Conservation (phyloP, 129 eudicot species). For the Lonicera japonica region DNA sequence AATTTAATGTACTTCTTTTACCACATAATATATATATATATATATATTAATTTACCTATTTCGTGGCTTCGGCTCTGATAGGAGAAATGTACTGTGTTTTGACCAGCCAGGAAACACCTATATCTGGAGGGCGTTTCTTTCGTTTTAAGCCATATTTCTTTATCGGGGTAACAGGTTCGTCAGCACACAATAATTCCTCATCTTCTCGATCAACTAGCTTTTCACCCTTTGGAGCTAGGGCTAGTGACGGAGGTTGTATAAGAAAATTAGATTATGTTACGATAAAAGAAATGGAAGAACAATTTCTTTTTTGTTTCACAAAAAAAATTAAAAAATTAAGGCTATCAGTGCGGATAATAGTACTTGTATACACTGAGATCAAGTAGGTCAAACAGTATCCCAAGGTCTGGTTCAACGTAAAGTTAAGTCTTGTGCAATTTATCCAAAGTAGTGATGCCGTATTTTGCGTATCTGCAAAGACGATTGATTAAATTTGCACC, state of each 20-base stretch:
- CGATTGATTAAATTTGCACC: background rate
- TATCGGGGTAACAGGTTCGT: constrained; percentile 60
- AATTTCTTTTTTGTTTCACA: no score
- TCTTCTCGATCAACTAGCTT: constrained; percentile 70
- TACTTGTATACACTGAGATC: constrained; percentile 98
- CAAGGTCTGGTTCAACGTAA: constrained; percentile 89
- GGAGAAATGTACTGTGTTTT: constrained; percentile 97
- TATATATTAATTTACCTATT: constrained; percentile 66
- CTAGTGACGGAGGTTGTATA: constrained; percentile 28
- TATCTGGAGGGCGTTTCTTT: constrained; percentile 85
- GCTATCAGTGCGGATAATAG: background rate
- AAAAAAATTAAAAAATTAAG: background rate
- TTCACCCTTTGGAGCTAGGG: constrained; percentile 62
- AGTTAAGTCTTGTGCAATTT: constrained; percentile 84
- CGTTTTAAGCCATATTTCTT: constrained; percentile 71
- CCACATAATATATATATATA: background rate
- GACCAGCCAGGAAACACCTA: constrained; percentile 95
- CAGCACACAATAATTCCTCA: constrained; percentile 72
- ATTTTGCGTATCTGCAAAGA: constrained; percentile 65
- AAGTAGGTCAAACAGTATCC: constrained; percentile 93
- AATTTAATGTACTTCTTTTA: background rate
- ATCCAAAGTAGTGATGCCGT: constrained; percentile 67
- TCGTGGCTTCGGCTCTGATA: constrained; percentile 66
- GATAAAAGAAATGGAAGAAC: background rate
- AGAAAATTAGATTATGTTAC: background rate